phyloP scores from a whole-genome alignment of 805 yeast genomes.

The Myxozyma udenii region DNA sequence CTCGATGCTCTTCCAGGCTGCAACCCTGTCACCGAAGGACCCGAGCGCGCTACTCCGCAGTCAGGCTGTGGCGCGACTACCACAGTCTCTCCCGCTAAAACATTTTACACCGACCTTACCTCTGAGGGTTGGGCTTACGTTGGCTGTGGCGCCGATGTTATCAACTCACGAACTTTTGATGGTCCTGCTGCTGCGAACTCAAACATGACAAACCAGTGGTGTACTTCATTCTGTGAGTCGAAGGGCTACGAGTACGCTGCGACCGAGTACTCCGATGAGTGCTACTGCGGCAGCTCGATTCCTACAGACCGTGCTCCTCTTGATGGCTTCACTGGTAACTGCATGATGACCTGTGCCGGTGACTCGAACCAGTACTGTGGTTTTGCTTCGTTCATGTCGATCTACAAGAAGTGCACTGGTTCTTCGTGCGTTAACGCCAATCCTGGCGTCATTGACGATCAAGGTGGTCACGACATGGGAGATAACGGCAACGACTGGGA shows the following conservation, averaged over 20 bases:
- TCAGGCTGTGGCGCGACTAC: constrained; percentile 1
- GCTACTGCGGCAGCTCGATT: constrained; percentile 6
- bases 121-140: not conserved
- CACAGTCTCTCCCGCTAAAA: not conserved
- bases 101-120: not conserved
- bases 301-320: not conserved
- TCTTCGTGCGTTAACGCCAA: not conserved
- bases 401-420: not conserved
- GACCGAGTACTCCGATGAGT: constrained; percentile 5
- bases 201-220: not conserved
- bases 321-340: not conserved
- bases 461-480: not conserved
- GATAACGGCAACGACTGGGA: no score
- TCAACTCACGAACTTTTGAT: not conserved
- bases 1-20: constrained; percentile 7
- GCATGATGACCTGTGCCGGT: constrained; percentile 5
- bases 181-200: not conserved
- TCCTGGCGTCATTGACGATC: not conserved
- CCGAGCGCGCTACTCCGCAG: not conserved
- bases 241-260: constrained; percentile 3
- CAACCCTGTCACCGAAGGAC: constrained; percentile 1
- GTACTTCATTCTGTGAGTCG: not conserved
- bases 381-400: not conserved
- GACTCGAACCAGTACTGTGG: not conserved
- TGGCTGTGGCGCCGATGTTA: constrained; percentile 6